These are phyloP conservation scores for Cutaneotrichosporon cavernicola DNA, from an alignment of 1,284 basidiomycete species.

Conservation along the genomic window DNA sequence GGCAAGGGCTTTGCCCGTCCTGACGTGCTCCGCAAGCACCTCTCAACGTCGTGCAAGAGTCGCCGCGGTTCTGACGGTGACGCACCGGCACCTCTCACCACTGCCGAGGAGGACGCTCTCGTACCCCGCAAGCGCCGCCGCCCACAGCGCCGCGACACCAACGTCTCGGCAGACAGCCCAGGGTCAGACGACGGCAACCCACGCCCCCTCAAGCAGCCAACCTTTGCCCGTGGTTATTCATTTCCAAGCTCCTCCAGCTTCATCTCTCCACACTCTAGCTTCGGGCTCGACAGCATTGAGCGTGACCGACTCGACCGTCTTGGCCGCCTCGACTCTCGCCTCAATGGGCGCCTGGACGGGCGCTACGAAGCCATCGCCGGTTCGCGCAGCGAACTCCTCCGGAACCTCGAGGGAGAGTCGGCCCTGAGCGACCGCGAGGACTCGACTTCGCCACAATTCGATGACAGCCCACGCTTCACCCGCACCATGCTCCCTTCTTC, in stretches of 20 bases:
- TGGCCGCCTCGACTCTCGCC: conserved; percentile 8
- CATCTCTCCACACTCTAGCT: background rate
- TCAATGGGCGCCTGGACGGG: conserved; percentile 5
- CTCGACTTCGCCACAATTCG: background rate
- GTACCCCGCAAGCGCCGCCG: conserved; percentile 27
- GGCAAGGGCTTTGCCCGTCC: conserved; percentile 30
- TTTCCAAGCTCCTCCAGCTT: conserved; percentile 3
- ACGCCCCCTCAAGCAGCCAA: conserved; percentile 6
- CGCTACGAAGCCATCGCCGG: background rate
- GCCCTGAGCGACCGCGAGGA: conserved; percentile 8
- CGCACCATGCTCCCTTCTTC: conserved; percentile 5
- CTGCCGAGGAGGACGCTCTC: conserved; percentile 27
- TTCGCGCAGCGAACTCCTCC: background rate
- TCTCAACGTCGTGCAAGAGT: conserved; percentile 27
- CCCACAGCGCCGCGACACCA: conserved; percentile 21
- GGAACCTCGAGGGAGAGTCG: conserved; percentile 4
- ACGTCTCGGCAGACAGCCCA: background rate
- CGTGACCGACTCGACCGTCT: conserved; percentile 12
- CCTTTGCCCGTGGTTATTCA: conserved; percentile 3
- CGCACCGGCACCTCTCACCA: conserved; percentile 21
- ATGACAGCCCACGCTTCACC: background rate
- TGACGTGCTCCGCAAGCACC: conserved; percentile 30
- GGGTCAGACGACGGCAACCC: conserved; percentile 9
- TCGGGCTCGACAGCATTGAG: background rate
- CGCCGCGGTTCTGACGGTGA: conserved; percentile 26